Evolutionary conservation across 352 stramenopile genomes (phyloP), one percentile per base, ranked within the genome.

Genomic region (Phytophthora tubulina): DNA sequence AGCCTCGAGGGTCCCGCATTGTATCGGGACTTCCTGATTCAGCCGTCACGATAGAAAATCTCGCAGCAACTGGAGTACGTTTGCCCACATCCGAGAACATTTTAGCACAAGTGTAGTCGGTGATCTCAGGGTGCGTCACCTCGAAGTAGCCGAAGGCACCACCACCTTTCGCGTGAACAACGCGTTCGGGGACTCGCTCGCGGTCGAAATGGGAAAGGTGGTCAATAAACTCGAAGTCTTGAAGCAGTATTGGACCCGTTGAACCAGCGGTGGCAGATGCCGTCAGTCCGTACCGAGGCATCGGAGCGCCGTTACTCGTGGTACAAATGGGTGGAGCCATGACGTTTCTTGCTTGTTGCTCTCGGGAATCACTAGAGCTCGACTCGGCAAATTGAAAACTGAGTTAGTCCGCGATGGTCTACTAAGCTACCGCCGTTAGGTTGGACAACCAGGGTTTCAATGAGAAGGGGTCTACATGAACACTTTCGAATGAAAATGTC

Each of bases 121-220:
- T 84, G 42, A 92, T 82, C 36, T 82, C 80, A 1, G 59, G 48
- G 59, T 88, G 70, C 14, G 92, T 96, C 56, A 97, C 87, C 70
- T 97, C 89, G 66, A 98, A 98, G 81, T 96, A 94, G 6, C 94
- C 94, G 49, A 98, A 97, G 0, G 91, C 94, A 33, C 94, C 92
- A 57, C 93, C 76, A 7, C 86, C 76, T 59, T 72, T 72, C 8
- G 76, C 65, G 48, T 81, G 76, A 17, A 84, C 76, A 6, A 81
- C 68, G 9, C 76, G 76, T 27, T 84, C 76, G 0, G 73, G 73
- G 7, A 81, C 48, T 6, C 73, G 73, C 21, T 81, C 73, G 21
- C 61, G 73, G 31, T 81, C 70, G n/a, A 81, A 81, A 39, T 81
- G 73, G 31, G 73, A 45, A 4, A 81, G 13, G 32, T 78, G 73